Base-by-base conservation (phyloP, 805 yeast genomes). In the Sugiyamaella qingdaonensis region DNA sequence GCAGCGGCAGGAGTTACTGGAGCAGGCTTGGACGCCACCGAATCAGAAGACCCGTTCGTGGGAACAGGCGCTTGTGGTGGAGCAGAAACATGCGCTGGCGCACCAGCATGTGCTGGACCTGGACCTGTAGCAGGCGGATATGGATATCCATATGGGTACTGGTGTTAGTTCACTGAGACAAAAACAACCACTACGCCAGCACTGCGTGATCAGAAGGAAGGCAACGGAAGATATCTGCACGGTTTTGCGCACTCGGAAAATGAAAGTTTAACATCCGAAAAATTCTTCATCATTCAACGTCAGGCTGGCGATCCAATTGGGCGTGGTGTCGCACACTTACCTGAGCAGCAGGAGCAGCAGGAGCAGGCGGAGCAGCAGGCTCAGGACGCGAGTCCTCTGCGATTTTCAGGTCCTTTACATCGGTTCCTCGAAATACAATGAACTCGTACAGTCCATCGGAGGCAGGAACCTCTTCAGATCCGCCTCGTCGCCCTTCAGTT, bases 361-460 rank as follows among this genome's bases (percentile, higher is more conserved):
- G 29, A 24, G 56, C 53, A 41, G 56, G 54, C 24, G 31, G 41
- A 32, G 60, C 55, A n/a, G 58, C 54, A 31, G 85, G 86, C 54
- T 80, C 80, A 41, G 61, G 58, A 10, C 60, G 60, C 10, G 82
- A 84, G 54, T 84, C 72, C 57, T 90, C 97, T 64, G 92, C 76
- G 52, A 94, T 94, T 60, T 82, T 82, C 68, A 94, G 77, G 64
- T 87, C 96, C 71, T 88, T 86, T 19, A 94, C 97, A 63, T 92
- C 97, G 24, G 87, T 81, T 36, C 99, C 99, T 61, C 91, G 81
- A 68, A 94, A 86, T 52, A 86, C 87, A 49, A 94, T 88, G 53
- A 79, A 80, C 27, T 87, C 91, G 69, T 81, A 88, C 13, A 85
- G 77, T 42, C 77, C 82, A 35, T 75, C 77, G 16, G 88, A 84